Conservation (phyloP, 202 grass and related monocot species). For the Miscanthus sacchariflorus region DNA sequence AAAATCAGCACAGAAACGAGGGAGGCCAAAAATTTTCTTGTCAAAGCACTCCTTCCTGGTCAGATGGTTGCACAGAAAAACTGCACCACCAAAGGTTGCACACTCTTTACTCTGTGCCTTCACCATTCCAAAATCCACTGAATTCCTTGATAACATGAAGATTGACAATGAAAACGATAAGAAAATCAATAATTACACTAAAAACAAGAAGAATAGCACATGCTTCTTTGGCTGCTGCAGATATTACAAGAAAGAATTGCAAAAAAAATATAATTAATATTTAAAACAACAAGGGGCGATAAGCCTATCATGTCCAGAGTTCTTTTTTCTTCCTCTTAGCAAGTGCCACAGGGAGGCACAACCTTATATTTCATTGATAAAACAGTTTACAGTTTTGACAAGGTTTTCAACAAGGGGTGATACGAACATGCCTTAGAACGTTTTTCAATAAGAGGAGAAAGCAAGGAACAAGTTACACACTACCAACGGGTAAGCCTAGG, state of each 20-base stretch:
- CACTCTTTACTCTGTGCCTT: constrained; percentile 39
- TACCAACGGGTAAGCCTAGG: background rate
- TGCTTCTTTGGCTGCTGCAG: constrained; percentile 27
- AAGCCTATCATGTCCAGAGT: background rate
- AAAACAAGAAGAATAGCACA: background rate
- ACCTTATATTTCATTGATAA: background rate
- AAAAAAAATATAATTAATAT: constrained; percentile 6
- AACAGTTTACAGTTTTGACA: background rate
- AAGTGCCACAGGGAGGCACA: background rate
- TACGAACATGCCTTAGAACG: background rate
- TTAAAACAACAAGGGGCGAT: background rate
- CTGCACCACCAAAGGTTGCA: constrained; percentile 49
- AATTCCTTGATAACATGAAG: constrained; percentile 47
- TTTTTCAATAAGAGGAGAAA: background rate
- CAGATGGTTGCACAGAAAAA: constrained; percentile 53
- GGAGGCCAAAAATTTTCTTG: constrained; percentile 66
- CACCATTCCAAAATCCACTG: constrained; percentile 41
- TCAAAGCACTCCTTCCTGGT: constrained; percentile 61
- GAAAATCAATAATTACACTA: constrained; percentile 11
- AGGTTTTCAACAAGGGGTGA: background rate
- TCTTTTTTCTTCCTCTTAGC: background rate
- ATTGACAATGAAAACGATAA: constrained; percentile 31
- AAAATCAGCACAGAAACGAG: constrained; percentile 42
- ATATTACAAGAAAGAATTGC: background rate
- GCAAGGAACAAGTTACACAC: background rate